phyloP scores from a whole-genome alignment of 768 basidiomycete genomes.

The Rhizopogon roseolus region DNA sequence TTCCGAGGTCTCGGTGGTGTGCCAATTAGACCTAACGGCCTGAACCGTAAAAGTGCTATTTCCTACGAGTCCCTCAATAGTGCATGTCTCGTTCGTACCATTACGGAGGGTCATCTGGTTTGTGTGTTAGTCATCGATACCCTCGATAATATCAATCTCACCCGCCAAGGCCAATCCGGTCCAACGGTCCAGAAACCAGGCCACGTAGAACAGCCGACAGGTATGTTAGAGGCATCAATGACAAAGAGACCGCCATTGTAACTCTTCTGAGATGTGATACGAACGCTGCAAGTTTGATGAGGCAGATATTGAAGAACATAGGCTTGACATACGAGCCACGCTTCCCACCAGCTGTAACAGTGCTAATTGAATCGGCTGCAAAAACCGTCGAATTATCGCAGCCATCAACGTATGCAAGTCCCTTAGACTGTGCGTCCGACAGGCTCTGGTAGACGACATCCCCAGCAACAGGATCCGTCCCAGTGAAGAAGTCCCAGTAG shows the following conservation, averaged over 20 bases:
- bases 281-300: constrained; percentile 39
- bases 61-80: constrained; percentile 12
- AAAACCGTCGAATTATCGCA: constrained; percentile 51
- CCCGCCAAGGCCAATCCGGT: constrained; percentile 45
- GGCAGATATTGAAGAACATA: not conserved
- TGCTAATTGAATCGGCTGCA: constrained; percentile 55
- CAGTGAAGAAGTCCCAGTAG: constrained; percentile 63
- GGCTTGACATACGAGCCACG: constrained; percentile 43
- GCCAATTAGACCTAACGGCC: constrained; percentile 29
- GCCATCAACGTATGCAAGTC: constrained; percentile 57
- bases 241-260: constrained; percentile 72
- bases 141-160: constrained; percentile 75
- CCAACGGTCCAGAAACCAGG: constrained; percentile 58
- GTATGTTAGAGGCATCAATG: constrained; percentile 69
- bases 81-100: constrained; percentile 34
- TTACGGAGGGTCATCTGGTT: constrained; percentile 72
- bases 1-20: constrained; percentile 34
- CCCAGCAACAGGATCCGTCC: constrained; percentile 65
- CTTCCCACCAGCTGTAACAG: constrained; percentile 42
- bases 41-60: constrained; percentile 18
- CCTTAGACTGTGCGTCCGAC: constrained; percentile 42
- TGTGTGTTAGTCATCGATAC: constrained; percentile 50
- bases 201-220: constrained; percentile 61
- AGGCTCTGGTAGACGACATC: constrained; percentile 53
- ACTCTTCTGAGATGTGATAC: constrained; percentile 58